These are phyloP conservation scores for Cyclostephanos invisitatus DNA, from an alignment of 108 stramenopile species.

Conservation along the genomic window DNA sequence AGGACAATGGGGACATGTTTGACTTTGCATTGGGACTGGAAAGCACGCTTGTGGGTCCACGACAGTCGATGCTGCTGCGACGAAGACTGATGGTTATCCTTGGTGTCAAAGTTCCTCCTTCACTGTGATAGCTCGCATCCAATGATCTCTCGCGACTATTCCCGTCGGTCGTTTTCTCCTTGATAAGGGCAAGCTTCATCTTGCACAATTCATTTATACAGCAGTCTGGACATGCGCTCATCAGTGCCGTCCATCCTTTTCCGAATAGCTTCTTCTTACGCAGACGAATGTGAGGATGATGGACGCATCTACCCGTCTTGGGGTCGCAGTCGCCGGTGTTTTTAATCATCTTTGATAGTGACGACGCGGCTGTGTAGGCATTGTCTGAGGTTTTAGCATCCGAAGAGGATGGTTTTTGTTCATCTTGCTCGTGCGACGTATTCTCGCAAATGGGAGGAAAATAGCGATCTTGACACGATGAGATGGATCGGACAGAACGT, in stretches of 20 bases:
- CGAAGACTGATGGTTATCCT: neutral
- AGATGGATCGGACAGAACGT: slow-evolving; percentile 5
- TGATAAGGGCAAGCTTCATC: slow-evolving; percentile 7
- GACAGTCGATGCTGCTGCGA: neutral
- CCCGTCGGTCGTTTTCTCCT: neutral
- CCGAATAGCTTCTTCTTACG: slow-evolving; percentile 48
- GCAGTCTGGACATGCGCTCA: slow-evolving; percentile 49
- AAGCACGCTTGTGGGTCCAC: neutral
- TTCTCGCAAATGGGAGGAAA: neutral
- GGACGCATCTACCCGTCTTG: slow-evolving; percentile 38
- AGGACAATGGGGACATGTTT: neutral
- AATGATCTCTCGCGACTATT: neutral
- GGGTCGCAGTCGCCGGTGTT: slow-evolving; percentile 39
- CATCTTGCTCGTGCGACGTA: neutral
- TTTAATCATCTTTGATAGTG: neutral
- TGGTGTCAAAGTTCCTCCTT: neutral
- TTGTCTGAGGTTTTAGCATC: neutral
- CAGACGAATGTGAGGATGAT: slow-evolving; percentile 43
- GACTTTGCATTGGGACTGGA: neutral
- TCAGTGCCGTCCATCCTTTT: slow-evolving; percentile 46
- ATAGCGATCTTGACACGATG: neutral
- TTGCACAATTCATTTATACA: slow-evolving; percentile 39
- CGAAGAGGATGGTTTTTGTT: neutral
- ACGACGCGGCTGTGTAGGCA: neutral
- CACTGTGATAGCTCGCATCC: neutral